phyloP scores from a whole-genome alignment of 139 green algal genomes.

The Ettlia oleoabundans region DNA sequence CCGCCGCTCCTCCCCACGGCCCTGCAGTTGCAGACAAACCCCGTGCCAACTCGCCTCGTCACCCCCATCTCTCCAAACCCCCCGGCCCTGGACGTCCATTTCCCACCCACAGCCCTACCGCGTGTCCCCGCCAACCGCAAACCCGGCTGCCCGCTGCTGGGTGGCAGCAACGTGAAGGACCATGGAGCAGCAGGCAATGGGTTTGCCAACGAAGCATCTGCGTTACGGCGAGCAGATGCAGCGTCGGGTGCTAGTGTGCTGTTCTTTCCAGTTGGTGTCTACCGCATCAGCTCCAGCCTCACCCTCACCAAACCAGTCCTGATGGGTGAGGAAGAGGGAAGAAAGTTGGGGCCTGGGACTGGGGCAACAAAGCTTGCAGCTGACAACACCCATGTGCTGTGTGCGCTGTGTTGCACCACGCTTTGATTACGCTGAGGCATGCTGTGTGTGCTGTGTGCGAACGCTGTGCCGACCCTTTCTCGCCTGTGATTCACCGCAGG shows the following conservation, averaged over 20 bases:
- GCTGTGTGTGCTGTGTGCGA: too few relatives aligned
- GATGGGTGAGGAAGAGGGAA: too few relatives aligned
- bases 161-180: not conserved
- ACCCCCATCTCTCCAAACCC: constrained; percentile 5
- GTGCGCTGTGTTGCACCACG: too few relatives aligned
- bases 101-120: not conserved
- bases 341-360: too few relatives aligned
- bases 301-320: constrained; percentile 8
- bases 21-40: not conserved
- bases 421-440: too few relatives aligned
- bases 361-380: too few relatives aligned
- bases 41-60: not conserved
- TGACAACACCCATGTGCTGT: too few relatives aligned
- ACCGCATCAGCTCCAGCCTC: constrained; percentile 27
- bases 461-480: too few relatives aligned
- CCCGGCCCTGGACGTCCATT: not conserved
- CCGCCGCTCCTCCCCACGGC: too few relatives aligned
- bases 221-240: not conserved
- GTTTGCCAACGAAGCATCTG: not conserved
- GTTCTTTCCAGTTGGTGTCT: constrained; percentile 10
- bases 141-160: not conserved
- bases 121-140: not conserved
- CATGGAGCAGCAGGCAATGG: not conserved
- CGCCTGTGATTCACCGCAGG: too few relatives aligned
- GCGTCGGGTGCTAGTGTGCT: not conserved